Evolutionary conservation across 306 rosid species (phyloP), one percentile per base, ranked within the genome.

Genomic region (Trichosanthes truncata): DNA sequence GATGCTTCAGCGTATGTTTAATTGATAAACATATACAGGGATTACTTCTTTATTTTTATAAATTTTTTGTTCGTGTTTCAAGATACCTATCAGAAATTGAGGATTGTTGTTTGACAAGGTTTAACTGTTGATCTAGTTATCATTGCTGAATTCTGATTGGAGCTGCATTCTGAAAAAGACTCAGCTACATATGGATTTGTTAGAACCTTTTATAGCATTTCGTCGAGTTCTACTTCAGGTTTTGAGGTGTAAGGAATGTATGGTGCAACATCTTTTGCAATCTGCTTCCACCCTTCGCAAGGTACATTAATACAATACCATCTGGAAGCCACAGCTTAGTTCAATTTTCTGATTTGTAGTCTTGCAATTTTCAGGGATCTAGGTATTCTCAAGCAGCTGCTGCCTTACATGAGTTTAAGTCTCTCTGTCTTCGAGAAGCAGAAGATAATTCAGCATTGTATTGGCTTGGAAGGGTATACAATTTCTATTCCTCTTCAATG

Each of bases 341-440:
- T 46, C 45, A 68, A 52, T 52, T 82, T 81, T 72, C 83, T 87
- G 56, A 79, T 75, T 56, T 68, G 73, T 29, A 52, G 10, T 11
- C 31, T 48, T 81, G 48, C 73, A 79, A 52, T 78, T 69, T 79
- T 71, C 87, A 94, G 98, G 96, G 97, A 48, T 88, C 86, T 78
- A 91, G 98, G 84, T 92, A 87, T 84, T 92, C 98, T 87, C 97
- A 91, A 84, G 96, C 97, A 41, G 97, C 98, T 74, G 91, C 91
- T 40, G 91, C 93, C 69, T 84, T 94, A 89, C 97, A 94, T 43
- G 93, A 94, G 90, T 89, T 91, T 78, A 94, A 92, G 87, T 84
- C 84, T 77, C 96, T 94, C 48, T 85, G 85, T 87, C 87, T 87
- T 60, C 90, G 85, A 79, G 80, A 86, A 56, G 85, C 85, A 82